phyloP scores from a whole-genome alignment of 2,329 filamentous ascomycete species.

The Cladosporium halotolerans region DNA sequence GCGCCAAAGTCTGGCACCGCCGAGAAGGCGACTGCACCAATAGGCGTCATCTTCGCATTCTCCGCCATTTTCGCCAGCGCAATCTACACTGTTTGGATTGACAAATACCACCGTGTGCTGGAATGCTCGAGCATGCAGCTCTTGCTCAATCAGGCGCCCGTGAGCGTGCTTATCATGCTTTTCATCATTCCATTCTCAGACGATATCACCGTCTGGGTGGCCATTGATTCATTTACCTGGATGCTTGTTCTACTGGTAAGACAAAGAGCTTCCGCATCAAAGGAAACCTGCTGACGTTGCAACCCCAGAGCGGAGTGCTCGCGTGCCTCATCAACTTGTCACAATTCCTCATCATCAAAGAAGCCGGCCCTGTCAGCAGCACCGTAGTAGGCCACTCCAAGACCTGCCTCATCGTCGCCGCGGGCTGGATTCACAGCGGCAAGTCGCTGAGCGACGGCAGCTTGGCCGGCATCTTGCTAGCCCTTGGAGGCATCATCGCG shows the following conservation, averaged over 20 bases:
- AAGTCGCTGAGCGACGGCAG: conserved; percentile 24
- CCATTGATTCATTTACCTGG: conserved; percentile 37
- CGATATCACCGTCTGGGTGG: conserved; percentile 52
- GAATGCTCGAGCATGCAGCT: conserved; percentile 64
- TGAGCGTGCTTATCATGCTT: conserved; percentile 56
- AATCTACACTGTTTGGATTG: conserved; percentile 64
- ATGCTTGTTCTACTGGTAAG: conserved; percentile 52
- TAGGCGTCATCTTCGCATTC: conserved; percentile 61
- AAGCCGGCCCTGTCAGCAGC: conserved; percentile 28
- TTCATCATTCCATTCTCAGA: conserved; percentile 63
- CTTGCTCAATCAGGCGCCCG: conserved; percentile 61
- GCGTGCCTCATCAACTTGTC: conserved; percentile 56
- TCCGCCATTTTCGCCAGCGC: conserved; percentile 58
- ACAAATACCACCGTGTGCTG: conserved; percentile 58
- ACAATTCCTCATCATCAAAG: conserved; percentile 31
- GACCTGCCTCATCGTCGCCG: conserved; percentile 27
- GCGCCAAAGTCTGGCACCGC: conserved; percentile 33
- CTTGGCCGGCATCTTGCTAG: conserved; percentile 25
- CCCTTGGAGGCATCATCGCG: conserved; percentile 28
- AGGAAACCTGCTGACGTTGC: conserved; percentile 3
- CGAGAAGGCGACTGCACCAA: conserved; percentile 48
- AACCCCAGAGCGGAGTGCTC: conserved; percentile 53
- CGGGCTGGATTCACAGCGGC: conserved; percentile 27
- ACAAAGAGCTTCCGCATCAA: background rate
- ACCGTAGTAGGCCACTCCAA: conserved; percentile 33